These are phyloP conservation scores for Penicillium waksmanii DNA, from an alignment of 495 filamentous ascomycete species.

Conservation along the genomic window DNA sequence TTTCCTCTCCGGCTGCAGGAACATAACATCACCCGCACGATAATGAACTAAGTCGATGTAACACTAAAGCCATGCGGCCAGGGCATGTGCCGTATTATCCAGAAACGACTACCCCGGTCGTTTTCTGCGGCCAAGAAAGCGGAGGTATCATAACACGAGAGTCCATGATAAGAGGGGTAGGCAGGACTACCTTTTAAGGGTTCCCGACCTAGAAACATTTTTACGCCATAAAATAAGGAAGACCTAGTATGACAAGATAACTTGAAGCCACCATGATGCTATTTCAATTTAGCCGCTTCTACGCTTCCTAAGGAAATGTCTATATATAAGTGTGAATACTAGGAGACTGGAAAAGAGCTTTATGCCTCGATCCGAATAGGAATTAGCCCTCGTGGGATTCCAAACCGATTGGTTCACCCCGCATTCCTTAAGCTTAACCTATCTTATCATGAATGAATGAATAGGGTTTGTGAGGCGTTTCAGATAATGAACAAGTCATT, in stretches of 20 bases:
- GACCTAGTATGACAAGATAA: no score
- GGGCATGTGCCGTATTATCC: constrained; percentile 24
- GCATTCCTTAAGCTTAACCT: background rate
- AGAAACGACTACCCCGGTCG: background rate
- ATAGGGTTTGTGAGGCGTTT: no score
- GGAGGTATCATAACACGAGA: background rate
- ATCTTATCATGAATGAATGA: background rate
- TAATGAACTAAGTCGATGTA: constrained; percentile 20
- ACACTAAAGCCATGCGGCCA: constrained; percentile 30
- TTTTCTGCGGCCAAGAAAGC: background rate
- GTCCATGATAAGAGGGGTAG: background rate
- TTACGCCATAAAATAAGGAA: no score
- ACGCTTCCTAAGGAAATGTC: background rate
- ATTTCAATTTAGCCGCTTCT: no score
- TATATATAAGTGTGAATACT: background rate
- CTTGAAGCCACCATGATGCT: no score
- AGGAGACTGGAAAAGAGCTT: background rate
- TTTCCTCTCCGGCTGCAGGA: constrained; percentile 19
- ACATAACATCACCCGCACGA: constrained; percentile 17
- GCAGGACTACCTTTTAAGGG: background rate
- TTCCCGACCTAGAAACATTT: no score
- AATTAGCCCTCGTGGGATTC: background rate
- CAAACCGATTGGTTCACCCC: background rate
- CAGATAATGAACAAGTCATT: constrained; percentile 1
- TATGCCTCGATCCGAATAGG: background rate